Percentiles rank a stretch among this genome's conserved stretches.
phyloP scores from a whole-genome alignment of 2,329 filamentous ascomycete species.

The Monascus ruber region DNA sequence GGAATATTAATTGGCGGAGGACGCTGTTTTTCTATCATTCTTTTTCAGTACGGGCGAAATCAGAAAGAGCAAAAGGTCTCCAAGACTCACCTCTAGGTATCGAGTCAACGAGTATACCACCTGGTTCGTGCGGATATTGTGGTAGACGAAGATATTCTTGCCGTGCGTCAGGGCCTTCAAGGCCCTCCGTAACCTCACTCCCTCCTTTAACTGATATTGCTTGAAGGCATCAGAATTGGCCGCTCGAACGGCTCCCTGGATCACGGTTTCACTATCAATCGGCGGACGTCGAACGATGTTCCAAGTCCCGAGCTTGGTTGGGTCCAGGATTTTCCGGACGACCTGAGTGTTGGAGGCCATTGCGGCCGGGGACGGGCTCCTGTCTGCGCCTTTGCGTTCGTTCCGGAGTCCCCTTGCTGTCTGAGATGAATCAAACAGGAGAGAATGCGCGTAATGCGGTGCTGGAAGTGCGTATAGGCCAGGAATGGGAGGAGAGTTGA shows the following conservation, averaged over 20 bases:
- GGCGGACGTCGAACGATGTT: conserved; percentile 25
- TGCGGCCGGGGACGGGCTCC: conserved; percentile 15
- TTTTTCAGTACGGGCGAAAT: too few relatives aligned
- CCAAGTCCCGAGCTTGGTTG: conserved; percentile 28
- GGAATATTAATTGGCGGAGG: conserved; percentile 48
- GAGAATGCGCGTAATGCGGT: too few relatives aligned
- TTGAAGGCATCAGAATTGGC: conserved; percentile 33
- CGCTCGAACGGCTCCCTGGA: conserved; percentile 31
- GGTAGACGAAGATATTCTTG: conserved; percentile 52
- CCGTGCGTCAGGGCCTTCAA: conserved; percentile 40
- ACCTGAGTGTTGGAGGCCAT: conserved; percentile 21
- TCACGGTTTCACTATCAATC: conserved; percentile 21
- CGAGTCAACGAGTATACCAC: conserved; percentile 52
- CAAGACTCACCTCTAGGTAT: conserved; percentile 40
- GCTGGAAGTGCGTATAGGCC: too few relatives aligned
- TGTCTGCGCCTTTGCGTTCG: conserved; percentile 4
- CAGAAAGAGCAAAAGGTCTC: too few relatives aligned
- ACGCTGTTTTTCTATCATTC: conserved; percentile 36
- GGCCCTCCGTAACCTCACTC: conserved; percentile 32
- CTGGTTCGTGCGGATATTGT: conserved; percentile 51
- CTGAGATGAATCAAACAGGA: background rate
- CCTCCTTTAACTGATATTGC: conserved; percentile 25
- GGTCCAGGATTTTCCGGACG: conserved; percentile 23
- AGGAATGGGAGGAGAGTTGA: background rate
- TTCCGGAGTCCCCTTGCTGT: background rate